These are phyloP conservation scores for Fragilariopsis cylindrus DNA, from an alignment of 108 stramenopile genomes.

Conservation along the genomic window DNA sequence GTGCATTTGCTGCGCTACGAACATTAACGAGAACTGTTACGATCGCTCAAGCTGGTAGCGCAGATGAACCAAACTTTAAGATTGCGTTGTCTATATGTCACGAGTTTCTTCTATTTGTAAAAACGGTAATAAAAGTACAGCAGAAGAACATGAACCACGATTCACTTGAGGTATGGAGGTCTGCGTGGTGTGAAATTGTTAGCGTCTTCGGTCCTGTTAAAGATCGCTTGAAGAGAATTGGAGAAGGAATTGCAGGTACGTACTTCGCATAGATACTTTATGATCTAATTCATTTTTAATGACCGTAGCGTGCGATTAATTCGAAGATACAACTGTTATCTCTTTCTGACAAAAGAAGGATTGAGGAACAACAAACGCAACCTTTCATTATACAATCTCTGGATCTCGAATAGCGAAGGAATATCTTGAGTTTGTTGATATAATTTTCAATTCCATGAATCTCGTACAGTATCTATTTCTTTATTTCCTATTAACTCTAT, in stretches of 20 bases:
- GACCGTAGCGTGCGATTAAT: neutral
- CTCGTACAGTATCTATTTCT: too few relatives aligned
- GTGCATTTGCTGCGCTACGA: constrained; percentile 42
- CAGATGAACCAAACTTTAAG: constrained; percentile 65
- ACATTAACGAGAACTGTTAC: constrained; percentile 64
- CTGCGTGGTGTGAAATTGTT: constrained; percentile 62
- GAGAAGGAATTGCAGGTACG: constrained; percentile 56
- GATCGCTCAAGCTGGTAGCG: constrained; percentile 61
- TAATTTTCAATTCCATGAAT: too few relatives aligned
- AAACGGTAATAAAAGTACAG: constrained; percentile 68
- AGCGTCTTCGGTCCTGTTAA: constrained; percentile 78
- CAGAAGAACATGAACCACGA: constrained; percentile 62
- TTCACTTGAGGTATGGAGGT: constrained; percentile 65
- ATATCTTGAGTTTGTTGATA: too few relatives aligned
- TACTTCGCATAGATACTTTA: neutral
- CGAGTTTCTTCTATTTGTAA: constrained; percentile 70
- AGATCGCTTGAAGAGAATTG: constrained; percentile 62
- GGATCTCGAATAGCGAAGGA: too few relatives aligned
- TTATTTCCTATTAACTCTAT: too few relatives aligned
- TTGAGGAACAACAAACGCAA: neutral
- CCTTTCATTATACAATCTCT: too few relatives aligned
- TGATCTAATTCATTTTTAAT: neutral
- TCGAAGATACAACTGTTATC: neutral
- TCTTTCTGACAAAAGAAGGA: neutral
- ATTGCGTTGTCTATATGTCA: constrained; percentile 68